Evolutionary conservation across 2,329 filamentous ascomycete species (phyloP).

Genomic region (Colletotrichum musicola): DNA sequence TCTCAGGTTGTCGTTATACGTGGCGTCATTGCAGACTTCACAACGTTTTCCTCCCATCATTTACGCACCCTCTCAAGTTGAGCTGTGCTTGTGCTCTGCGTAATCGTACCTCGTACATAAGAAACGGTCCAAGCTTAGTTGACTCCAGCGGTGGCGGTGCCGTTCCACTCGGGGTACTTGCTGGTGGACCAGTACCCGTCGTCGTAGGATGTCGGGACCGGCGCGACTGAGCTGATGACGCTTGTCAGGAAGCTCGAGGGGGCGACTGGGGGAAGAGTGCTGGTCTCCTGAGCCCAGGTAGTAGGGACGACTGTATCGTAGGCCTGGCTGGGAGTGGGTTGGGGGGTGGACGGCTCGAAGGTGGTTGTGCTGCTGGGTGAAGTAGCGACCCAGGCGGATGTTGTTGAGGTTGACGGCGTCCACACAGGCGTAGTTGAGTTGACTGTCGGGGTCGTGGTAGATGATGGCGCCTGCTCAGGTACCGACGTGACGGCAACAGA

Average conservation of each 20-base stretch:
- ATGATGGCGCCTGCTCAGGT: slow-evolving; percentile 14
- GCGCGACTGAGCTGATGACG: slow-evolving; percentile 35
- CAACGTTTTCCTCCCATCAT: neutral
- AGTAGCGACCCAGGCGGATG: neutral
- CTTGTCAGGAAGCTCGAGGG: slow-evolving; percentile 41
- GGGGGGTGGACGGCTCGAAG: neutral
- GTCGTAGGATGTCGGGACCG: slow-evolving; percentile 49
- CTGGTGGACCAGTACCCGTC: slow-evolving; percentile 61
- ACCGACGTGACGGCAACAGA: slow-evolving; percentile 22
- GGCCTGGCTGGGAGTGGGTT: slow-evolving; percentile 15
- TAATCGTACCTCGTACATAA: neutral
- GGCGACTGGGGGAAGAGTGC: neutral
- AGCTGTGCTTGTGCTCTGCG: neutral
- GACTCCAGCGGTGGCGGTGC: slow-evolving; percentile 46
- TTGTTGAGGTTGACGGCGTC: slow-evolving; percentile 14
- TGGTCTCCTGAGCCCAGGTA: slow-evolving; percentile 35
- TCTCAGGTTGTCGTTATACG: slow-evolving; percentile 24
- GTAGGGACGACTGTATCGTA: slow-evolving; percentile 39
- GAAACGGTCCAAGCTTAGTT: neutral
- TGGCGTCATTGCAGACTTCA: neutral
- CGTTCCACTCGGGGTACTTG: slow-evolving; percentile 58
- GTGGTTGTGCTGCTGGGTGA: neutral
- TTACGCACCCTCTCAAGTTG: neutral
- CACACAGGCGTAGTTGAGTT: slow-evolving; percentile 5
- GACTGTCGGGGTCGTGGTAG: slow-evolving; percentile 6